Evolutionary conservation across 257 asterid genomes (phyloP), one percentile per base, ranked within the genome.

Genomic region (Lavandula angustifolia): DNA sequence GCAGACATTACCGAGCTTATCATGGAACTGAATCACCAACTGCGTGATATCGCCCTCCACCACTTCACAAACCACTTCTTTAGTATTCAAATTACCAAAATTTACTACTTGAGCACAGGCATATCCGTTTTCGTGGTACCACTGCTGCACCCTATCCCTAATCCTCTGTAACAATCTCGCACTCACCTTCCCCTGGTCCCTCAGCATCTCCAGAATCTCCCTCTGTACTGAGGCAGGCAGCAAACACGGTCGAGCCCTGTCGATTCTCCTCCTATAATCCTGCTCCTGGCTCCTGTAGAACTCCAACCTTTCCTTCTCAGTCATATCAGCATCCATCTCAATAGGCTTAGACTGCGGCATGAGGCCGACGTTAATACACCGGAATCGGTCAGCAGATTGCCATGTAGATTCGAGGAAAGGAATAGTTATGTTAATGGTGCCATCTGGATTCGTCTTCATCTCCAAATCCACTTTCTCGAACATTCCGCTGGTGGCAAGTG

Each of bases 31-130:
- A 61, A 94, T 70, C 57, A 81, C 86, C 59, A 90, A 13, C 73
- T 94, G 94, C 6, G 99, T 94, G 61, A 94, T 84, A 80, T 94
- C 99, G 3, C 99, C 99, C 83, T 94, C 99, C 75, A 90, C 96
- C 57, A 94, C 97, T 82, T 94, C 99, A 76, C 99, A 94, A 33
- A 94, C 98, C 48, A 94, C 95, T 76, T 94, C 98, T 37, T 72
- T 84, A 0, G 99, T 94, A 74, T 90, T 86, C 85, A 94, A 80
- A 76, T 94, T 94, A 67, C 99, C 99, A 7, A 94, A 94, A 64
- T 94, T 94, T 61, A 90, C 98, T 54, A 94, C 99, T 65, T 87
- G 95, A 0, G 99, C 98, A 64, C 96, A 90, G 0, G 92, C 95
- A 52, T 84, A 87, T 46, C 99, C 99, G 11, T 85, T 87, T 46